Evolutionary conservation across 192 early-diverging fungal species (phyloP), one percentile per base, ranked within the genome.

Genomic region (Backusella psychrophila): DNA sequence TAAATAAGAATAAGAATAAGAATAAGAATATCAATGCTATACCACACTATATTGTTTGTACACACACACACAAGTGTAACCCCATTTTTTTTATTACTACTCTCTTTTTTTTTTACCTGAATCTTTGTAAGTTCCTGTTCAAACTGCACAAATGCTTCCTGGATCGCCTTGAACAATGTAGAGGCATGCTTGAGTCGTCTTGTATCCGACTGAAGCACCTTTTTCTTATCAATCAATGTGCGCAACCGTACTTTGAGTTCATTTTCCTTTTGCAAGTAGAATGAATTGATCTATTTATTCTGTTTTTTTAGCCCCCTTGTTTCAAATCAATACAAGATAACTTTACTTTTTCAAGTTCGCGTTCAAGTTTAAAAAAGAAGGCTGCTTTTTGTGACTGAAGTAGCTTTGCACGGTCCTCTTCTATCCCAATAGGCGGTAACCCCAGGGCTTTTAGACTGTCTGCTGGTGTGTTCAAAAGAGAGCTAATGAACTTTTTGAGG

Each of bases 351-450:
- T 99, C 98, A 29, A 99, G 82, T 82, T 99, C 98, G 39, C 98
- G 90, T 82, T 99, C 98, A 42, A 99, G 89, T 69, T 94, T 96
- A 87, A 94, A 98, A 82, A 99, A 99, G 84, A 99, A 99, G 34
- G 93, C 91, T 0, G 96, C 94, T 77, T 98, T 99, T 76, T 96
- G 91, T 6, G 93, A 93, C 80, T 96, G 89, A 65, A 97, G 75
- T 71, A 89, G 82, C 36, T 81, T 81, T 73, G 79, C 80, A 66
- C 82, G 82, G 56, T 88, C 86, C 46, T 87, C 87, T 67, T 87
- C 85, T 29, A 77, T 65, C 41, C 84, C 80, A 75, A 75, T 85
- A 52, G 84, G 83, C 42, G 73, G 83, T 66, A 71, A 78, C 31
- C 83, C 78, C 21, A 76, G 75, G 9, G 84, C 76, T 71, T 44